These are phyloP conservation scores for Fusarium nygamai DNA, from an alignment of 2,329 filamentous ascomycete species.

Conservation along the genomic window DNA sequence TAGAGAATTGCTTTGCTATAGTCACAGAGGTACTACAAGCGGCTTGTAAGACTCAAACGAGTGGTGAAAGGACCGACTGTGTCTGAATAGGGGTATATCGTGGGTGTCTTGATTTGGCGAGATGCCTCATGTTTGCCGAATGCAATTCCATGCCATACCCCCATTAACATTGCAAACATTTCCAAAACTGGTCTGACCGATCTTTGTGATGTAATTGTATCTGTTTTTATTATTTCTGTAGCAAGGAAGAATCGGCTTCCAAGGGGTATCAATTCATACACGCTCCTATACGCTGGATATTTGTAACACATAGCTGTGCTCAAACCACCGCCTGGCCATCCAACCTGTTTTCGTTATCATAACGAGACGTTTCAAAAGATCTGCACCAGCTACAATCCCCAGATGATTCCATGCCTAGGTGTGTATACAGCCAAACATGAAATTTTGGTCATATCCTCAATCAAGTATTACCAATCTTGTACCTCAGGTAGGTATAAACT, in stretches of 20 bases:
- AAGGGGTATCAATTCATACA: slow-evolving; percentile 36
- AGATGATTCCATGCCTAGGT: not conserved
- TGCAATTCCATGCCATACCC: not conserved
- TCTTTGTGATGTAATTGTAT: not conserved
- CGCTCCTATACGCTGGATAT: not conserved
- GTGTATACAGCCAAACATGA: not conserved
- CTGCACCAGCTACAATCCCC: not conserved
- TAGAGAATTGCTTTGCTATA: not conserved
- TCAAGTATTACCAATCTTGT: not conserved
- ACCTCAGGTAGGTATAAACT: slow-evolving; percentile 66
- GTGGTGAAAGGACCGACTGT: slow-evolving; percentile 20
- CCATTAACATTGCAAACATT: not conserved
- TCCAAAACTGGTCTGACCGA: not conserved
- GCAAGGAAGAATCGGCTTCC: slow-evolving; percentile 8
- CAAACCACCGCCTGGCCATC: not conserved
- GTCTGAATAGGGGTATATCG: not conserved
- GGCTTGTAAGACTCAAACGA: not conserved
- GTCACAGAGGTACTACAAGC: slow-evolving; percentile 13
- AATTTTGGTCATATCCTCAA: no score
- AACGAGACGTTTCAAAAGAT: slow-evolving; percentile 3
- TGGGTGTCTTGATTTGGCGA: not conserved
- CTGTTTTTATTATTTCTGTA: not conserved
- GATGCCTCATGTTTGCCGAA: not conserved
- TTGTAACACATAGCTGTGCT: slow-evolving; percentile 5
- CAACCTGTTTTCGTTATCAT: slow-evolving; percentile 29